A percentile compares a stretch with the other conserved stretches of the same genome.
phyloP scores from a whole-genome alignment of 345 rosid genomes.

The Noccaea bulbosa region DNA sequence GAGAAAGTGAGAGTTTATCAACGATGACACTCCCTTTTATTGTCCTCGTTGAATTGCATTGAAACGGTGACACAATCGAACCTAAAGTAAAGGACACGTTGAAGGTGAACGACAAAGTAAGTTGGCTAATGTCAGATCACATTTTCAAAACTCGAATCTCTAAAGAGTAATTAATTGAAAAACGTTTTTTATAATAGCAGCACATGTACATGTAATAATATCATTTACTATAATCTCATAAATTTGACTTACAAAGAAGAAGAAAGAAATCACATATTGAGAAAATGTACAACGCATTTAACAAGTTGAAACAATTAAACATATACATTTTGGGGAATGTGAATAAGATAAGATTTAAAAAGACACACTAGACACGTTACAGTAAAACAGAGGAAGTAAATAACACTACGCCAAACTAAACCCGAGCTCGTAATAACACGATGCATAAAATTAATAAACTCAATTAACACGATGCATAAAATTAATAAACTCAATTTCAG shows the following conservation, averaged over 20 bases:
- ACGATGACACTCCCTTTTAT: no score
- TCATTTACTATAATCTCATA: not conserved
- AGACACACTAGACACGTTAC: not conserved
- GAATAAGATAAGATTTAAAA: conserved; percentile 3
- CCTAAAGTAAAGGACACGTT: not conserved
- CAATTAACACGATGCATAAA: conserved; percentile 20
- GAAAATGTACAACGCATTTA: not conserved
- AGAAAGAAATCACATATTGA: no score
- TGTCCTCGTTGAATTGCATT: not conserved
- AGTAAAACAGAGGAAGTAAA: not conserved
- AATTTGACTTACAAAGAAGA: no score
- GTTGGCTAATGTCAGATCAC: conserved; percentile 6
- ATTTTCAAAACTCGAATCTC: not conserved
- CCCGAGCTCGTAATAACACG: not conserved
- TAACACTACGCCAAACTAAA: not conserved
- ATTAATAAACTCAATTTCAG: conserved; percentile 30
- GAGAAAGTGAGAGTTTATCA: no score
- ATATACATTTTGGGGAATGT: not conserved
- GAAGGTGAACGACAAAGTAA: not conserved
- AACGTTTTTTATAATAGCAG: no score
- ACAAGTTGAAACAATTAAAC: conserved; percentile 1
- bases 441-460: conserved; percentile 4
- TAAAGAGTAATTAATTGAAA: not conserved
- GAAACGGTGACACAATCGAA: not conserved
- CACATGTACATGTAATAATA: not conserved